A percentile compares a stretch with the other conserved stretches of the same genome.
phyloP scores from a whole-genome alignment of 1,139 yeast genomes.

The Arxiozyma heterogenica region DNA sequence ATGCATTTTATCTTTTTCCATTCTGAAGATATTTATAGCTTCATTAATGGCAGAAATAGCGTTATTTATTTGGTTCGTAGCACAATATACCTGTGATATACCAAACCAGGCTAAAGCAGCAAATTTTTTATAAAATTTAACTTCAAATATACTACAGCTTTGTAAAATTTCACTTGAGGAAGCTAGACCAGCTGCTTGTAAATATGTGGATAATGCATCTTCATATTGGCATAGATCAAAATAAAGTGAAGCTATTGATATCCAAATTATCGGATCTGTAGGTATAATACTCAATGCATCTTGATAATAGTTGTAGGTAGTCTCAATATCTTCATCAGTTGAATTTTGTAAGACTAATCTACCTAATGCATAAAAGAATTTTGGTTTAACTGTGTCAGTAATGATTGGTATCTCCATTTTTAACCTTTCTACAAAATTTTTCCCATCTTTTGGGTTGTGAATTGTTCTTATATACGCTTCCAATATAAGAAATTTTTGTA shows the following conservation, averaged over 20 bases:
- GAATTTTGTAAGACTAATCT: conserved; percentile 14
- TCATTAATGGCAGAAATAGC: conserved; percentile 19
- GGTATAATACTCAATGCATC: conserved; percentile 48
- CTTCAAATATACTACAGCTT: neutral
- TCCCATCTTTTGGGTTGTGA: conserved; percentile 4
- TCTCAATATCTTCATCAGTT: conserved; percentile 9
- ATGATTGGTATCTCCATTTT: conserved; percentile 7
- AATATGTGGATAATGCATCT: conserved; percentile 59
- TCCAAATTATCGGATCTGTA: conserved; percentile 51
- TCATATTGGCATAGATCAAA: conserved; percentile 50
- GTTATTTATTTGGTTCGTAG: conserved; percentile 14
- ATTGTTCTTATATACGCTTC: conserved; percentile 9
- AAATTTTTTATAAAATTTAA: conserved; percentile 13
- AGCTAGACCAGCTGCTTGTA: conserved; percentile 39
- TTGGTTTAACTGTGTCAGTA: conserved; percentile 6
- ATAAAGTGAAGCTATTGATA: conserved; percentile 55
- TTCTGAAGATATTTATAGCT: conserved; percentile 14
- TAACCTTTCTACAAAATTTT: conserved; percentile 6
- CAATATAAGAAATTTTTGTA: conserved; percentile 10
- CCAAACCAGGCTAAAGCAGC: conserved; percentile 26
- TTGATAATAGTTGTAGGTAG: conserved; percentile 45
- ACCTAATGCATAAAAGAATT: conserved; percentile 17
- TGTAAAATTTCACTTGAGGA: conserved; percentile 6
- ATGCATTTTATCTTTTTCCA: conserved; percentile 13
- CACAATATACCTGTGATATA: conserved; percentile 22